Percentiles rank a stretch among this genome's conserved stretches.
Conservation (phyloP, 2,329 filamentous ascomycete genomes). For the Zymoseptoria crescenta region DNA sequence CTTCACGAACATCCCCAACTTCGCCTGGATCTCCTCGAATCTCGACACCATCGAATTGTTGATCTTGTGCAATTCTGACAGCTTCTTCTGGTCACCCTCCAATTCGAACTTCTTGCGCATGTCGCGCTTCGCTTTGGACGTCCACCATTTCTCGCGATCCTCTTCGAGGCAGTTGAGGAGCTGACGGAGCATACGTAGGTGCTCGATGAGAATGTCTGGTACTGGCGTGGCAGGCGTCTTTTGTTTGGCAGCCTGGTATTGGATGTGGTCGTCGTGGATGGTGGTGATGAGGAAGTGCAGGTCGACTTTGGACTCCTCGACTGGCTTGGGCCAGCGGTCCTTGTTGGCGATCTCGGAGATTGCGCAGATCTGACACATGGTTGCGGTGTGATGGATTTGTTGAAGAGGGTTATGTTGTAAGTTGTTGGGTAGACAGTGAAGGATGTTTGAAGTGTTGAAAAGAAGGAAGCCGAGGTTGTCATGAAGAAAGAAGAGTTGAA, state of each 20-base stretch:
- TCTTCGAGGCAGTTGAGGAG: slow-evolving; percentile 11
- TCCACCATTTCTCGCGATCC: slow-evolving; percentile 17
- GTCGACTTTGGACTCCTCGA: slow-evolving; percentile 10
- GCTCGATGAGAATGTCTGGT: slow-evolving; percentile 9
- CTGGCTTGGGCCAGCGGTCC: slow-evolving; percentile 13
- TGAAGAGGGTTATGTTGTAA: not conserved
- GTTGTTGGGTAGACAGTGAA: too few relatives aligned
- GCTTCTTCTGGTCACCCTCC: slow-evolving; percentile 11
- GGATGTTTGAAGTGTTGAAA: too few relatives aligned
- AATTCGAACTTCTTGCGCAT: slow-evolving; percentile 10
- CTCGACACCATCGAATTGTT: slow-evolving; percentile 11
- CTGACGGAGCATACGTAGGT: slow-evolving; percentile 9
- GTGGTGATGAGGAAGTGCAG: slow-evolving; percentile 12
- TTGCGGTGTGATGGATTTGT: not conserved
- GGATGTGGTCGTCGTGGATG: slow-evolving; percentile 11
- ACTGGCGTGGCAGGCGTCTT: not conserved
- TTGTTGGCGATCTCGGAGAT: slow-evolving; percentile 11
- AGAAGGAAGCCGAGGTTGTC: too few relatives aligned
- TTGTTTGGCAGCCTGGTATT: slow-evolving; percentile 1
- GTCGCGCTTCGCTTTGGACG: slow-evolving; percentile 11
- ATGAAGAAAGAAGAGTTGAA: not conserved
- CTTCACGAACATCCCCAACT: slow-evolving; percentile 12
- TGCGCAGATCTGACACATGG: slow-evolving; percentile 19
- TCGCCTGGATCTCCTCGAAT: slow-evolving; percentile 14
- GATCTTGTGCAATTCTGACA: slow-evolving; percentile 18